Percentiles rank a stretch among this genome's conserved stretches.
These are phyloP conservation scores for Lodderomyces margitis DNA, from an alignment of 1,139 yeast species.

Conservation along the genomic window DNA sequence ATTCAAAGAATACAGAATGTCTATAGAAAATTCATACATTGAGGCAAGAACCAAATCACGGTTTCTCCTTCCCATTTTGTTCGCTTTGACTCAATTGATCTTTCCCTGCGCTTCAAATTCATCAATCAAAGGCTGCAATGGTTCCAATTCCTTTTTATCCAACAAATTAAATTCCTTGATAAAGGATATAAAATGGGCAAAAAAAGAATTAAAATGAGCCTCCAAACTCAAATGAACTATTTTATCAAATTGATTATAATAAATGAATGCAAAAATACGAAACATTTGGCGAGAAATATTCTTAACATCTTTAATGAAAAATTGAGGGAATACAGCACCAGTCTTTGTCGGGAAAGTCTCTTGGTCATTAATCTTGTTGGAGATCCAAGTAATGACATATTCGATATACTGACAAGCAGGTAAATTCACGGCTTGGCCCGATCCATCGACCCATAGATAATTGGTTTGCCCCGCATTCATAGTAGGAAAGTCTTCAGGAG, in stretches of 20 bases:
- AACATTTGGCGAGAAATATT: slow-evolving; percentile 91
- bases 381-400: slow-evolving; percentile 87
- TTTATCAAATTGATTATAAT: slow-evolving; percentile 91
- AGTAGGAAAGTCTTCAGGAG: slow-evolving; percentile 85
- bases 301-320: slow-evolving; percentile 76
- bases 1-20: too few species aligned
- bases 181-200: slow-evolving; percentile 91
- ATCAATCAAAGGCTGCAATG: slow-evolving; percentile 73
- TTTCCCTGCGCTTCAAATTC: slow-evolving; percentile 85
- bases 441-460: slow-evolving; percentile 85
- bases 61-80: background rate
- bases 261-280: slow-evolving; percentile 93
- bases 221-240: slow-evolving; percentile 86
- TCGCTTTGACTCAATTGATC: slow-evolving; percentile 30
- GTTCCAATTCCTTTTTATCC: slow-evolving; percentile 76
- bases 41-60: too few species aligned
- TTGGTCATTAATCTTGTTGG: slow-evolving; percentile 84
- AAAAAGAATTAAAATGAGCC: slow-evolving; percentile 98
- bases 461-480: slow-evolving; percentile 96
- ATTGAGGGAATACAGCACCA: slow-evolving; percentile 92
- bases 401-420: slow-evolving; percentile 95
- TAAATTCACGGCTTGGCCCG: slow-evolving; percentile 72
- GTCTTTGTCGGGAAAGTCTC: slow-evolving; percentile 87
- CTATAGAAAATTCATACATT: too few species aligned
- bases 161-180: slow-evolving; percentile 79